A percentile compares a stretch with the other conserved stretches of the same genome.
phyloP scores from a whole-genome alignment of 78 protist genomes.

The Dictyostelium brefeldianum region DNA sequence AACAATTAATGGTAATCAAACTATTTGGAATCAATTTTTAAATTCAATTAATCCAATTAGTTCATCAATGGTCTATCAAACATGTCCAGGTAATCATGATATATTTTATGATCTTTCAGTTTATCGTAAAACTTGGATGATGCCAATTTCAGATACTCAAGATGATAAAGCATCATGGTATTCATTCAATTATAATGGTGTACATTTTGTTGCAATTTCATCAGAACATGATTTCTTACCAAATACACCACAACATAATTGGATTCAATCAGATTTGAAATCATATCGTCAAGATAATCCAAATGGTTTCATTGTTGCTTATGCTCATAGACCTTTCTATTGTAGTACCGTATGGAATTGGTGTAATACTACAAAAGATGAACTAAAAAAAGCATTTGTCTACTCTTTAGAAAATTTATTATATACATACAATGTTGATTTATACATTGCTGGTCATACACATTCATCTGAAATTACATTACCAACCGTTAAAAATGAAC shows the following conservation, averaged over 20 bases:
- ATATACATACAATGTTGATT: constrained; percentile 47
- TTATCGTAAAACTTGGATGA: constrained; percentile 5
- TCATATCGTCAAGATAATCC: constrained; percentile 31
- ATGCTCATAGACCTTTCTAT: constrained; percentile 52
- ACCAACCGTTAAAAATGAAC: constrained; percentile 36
- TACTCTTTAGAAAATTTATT: constrained; percentile 29
- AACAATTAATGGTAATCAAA: constrained; percentile 37
- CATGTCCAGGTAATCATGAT: constrained; percentile 74
- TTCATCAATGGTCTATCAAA: not conserved
- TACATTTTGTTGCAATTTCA: constrained; percentile 61
- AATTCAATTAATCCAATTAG: constrained; percentile 15
- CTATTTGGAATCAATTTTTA: constrained; percentile 47
- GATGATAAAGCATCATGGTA: constrained; percentile 22
- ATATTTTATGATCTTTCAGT: constrained; percentile 29
- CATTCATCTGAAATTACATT: constrained; percentile 30
- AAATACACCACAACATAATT: constrained; percentile 5
- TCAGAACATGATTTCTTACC: constrained; percentile 43
- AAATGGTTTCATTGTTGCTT: constrained; percentile 32
- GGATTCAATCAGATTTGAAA: constrained; percentile 37
- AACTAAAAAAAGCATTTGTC: not conserved
- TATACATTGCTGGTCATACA: constrained; percentile 44
- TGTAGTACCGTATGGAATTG: constrained; percentile 60
- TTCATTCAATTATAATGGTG: constrained; percentile 55
- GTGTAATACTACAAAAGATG: constrained; percentile 11
- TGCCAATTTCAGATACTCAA: constrained; percentile 25